A percentile compares a stretch with the other conserved stretches of the same genome.
phyloP scores from a whole-genome alignment of 495 filamentous ascomycete species.

The Delitschia confertaspora region DNA sequence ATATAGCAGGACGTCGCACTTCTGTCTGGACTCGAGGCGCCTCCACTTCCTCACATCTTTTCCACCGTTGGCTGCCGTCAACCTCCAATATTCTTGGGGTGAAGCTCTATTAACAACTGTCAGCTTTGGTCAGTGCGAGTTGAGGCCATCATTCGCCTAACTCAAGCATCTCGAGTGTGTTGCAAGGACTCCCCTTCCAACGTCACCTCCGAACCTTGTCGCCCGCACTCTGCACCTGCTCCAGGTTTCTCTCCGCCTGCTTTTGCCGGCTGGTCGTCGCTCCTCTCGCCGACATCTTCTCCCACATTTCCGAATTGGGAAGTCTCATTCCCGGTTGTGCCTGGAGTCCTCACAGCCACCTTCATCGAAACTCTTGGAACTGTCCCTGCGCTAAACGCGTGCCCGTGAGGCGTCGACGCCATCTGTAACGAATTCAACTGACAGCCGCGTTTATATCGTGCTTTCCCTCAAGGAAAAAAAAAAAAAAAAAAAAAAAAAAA shows the following conservation, averaged over 20 bases:
- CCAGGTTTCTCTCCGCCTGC: constrained; percentile 11
- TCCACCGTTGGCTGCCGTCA: constrained; percentile 17
- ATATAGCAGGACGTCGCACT: constrained; percentile 25
- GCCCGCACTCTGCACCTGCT: background rate
- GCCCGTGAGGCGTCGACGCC: constrained; percentile 25
- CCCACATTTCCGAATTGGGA: constrained; percentile 20
- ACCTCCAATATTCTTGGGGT: constrained; percentile 2
- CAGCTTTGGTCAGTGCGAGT: constrained; percentile 1
- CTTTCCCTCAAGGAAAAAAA: too few relatives aligned
- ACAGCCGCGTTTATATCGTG: too few relatives aligned
- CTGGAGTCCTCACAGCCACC: constrained; percentile 11
- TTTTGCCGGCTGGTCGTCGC: constrained; percentile 6
- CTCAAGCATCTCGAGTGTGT: constrained; percentile 4
- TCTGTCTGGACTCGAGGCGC: constrained; percentile 24
- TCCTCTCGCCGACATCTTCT: constrained; percentile 9
- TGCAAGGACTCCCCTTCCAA: constrained; percentile 18
- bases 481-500: too few relatives aligned
- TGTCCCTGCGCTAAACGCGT: constrained; percentile 22
- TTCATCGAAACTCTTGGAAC: constrained; percentile 24
- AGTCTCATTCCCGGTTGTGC: constrained; percentile 18
- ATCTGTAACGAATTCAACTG: too few relatives aligned
- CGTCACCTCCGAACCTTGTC: constrained; percentile 3
- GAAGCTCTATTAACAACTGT: constrained; percentile 1
- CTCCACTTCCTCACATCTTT: constrained; percentile 14
- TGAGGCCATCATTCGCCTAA: constrained; percentile 7